Conservation (phyloP, 2,329 filamentous ascomycete genomes). For the Herpotrichia juniperi region DNA sequence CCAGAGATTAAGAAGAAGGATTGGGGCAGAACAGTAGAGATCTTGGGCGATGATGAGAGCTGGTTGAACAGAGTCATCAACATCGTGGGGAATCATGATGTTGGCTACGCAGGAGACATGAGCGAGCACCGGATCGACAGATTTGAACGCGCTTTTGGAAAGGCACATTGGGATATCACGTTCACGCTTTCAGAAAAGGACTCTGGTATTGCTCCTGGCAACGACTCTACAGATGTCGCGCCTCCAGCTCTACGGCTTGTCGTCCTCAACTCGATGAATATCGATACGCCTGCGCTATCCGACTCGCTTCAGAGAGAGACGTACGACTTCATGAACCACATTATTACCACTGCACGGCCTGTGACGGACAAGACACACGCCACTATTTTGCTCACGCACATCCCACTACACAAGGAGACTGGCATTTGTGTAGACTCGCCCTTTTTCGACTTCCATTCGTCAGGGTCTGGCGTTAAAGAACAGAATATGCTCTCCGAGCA, state of each 20-base stretch:
- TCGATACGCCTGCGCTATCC: conserved; percentile 80
- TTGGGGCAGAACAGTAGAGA: conserved; percentile 41
- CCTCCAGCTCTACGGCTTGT: conserved; percentile 76
- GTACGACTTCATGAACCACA: conserved; percentile 75
- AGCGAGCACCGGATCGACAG: conserved; percentile 74
- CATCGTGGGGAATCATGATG: conserved; percentile 92
- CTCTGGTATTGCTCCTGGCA: not conserved
- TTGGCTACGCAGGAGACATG: conserved; percentile 94
- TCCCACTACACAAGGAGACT: conserved; percentile 82
- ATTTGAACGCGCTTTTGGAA: conserved; percentile 86
- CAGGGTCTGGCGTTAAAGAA: conserved; percentile 75
- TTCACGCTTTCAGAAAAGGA: conserved; percentile 53
- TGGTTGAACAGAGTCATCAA: conserved; percentile 87
- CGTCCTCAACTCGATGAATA: conserved; percentile 89
- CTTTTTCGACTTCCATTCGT: conserved; percentile 77
- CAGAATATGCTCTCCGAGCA: conserved; percentile 86
- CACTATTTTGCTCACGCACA: conserved; percentile 88
- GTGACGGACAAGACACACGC: conserved; percentile 70
- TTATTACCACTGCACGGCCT: conserved; percentile 66
- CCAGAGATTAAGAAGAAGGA: conserved; percentile 13
- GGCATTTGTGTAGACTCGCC: conserved; percentile 86
- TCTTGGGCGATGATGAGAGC: conserved; percentile 52
- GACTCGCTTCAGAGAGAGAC: conserved; percentile 73
- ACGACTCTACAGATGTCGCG: not conserved
- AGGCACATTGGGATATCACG: conserved; percentile 86